These are phyloP conservation scores for Sungouiozyma intestinalis DNA, from an alignment of 805 yeast genomes.

Conservation along the genomic window DNA sequence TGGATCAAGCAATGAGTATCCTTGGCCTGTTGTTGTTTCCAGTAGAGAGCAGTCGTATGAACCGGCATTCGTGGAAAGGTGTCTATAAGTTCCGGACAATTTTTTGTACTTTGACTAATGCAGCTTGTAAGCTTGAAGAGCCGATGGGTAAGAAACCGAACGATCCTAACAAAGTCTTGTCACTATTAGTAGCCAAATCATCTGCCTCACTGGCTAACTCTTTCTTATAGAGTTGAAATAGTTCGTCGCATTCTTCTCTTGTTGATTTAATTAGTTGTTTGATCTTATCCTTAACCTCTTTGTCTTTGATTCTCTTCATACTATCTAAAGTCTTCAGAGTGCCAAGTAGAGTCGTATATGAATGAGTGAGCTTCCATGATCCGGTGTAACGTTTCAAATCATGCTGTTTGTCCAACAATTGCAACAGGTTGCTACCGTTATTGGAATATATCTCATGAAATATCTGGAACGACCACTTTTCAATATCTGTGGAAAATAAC, in stretches of 20 bases:
- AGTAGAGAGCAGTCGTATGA: too few relatives aligned
- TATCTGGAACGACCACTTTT: constrained; percentile 15
- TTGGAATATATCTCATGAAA: constrained; percentile 15
- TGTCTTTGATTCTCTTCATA: constrained; percentile 19
- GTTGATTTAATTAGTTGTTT: constrained; percentile 10
- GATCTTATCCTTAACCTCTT: constrained; percentile 9
- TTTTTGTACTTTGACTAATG: constrained; percentile 1
- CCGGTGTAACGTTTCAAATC: not conserved
- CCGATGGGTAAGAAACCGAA: constrained; percentile 1
- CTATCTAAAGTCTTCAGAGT: constrained; percentile 24
- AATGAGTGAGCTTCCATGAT: constrained; percentile 19
- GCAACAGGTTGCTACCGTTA: constrained; percentile 7
- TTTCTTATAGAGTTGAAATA: constrained; percentile 7
- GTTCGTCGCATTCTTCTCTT: constrained; percentile 17
- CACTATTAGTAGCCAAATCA: not conserved
- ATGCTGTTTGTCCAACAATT: constrained; percentile 1
- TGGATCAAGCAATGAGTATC: too few relatives aligned
- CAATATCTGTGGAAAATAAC: constrained; percentile 4
- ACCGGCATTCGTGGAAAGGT: not conserved
- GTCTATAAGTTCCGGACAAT: constrained; percentile 2
- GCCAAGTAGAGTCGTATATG: constrained; percentile 13
- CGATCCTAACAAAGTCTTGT: not conserved
- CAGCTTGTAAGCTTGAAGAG: not conserved
- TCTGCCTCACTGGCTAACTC: not conserved
- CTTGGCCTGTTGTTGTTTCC: too few relatives aligned